phyloP scores from a whole-genome alignment of 345 rosid genomes.

The Excoecaria cochinchinensis region DNA sequence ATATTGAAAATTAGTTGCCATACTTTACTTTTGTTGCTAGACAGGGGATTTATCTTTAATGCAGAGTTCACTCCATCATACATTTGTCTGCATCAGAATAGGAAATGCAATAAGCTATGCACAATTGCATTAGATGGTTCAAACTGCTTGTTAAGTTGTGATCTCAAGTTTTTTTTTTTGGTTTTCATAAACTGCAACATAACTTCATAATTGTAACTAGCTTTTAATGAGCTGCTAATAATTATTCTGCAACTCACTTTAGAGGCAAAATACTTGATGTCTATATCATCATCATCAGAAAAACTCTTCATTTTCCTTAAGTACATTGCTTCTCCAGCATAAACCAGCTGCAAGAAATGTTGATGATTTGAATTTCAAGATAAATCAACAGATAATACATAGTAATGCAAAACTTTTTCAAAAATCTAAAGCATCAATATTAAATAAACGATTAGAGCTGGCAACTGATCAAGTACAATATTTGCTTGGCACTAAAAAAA shows the following conservation, averaged over 20 bases:
- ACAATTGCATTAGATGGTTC: not conserved
- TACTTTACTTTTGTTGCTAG: not conserved
- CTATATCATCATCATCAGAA: constrained; percentile 39
- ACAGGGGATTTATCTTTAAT: not conserved
- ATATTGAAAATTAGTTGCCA: not conserved
- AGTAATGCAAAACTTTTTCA: too few relatives aligned
- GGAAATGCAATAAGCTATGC: not conserved
- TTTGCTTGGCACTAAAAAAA: too few relatives aligned
- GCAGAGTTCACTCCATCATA: not conserved
- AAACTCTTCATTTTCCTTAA: constrained; percentile 47
- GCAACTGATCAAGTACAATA: too few relatives aligned
- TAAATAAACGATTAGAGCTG: too few relatives aligned
- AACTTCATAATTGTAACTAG: not conserved
- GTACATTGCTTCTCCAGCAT: constrained; percentile 55
- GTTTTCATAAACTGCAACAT: not conserved
- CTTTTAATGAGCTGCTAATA: not conserved
- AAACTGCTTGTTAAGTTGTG: too few relatives aligned
- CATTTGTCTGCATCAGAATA: not conserved
- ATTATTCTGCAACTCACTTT: constrained; percentile 44
- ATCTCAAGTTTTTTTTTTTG: too few relatives aligned
- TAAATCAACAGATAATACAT: too few relatives aligned
- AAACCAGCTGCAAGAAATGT: too few relatives aligned
- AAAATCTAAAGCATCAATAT: too few relatives aligned
- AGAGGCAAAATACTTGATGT: constrained; percentile 42
- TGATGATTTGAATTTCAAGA: too few relatives aligned